Percentiles rank a stretch among this genome's conserved stretches.
These are phyloP conservation scores for Gnaphalium uliginosum DNA, from an alignment of 129 eudicot genomes.

Conservation along the genomic window DNA sequence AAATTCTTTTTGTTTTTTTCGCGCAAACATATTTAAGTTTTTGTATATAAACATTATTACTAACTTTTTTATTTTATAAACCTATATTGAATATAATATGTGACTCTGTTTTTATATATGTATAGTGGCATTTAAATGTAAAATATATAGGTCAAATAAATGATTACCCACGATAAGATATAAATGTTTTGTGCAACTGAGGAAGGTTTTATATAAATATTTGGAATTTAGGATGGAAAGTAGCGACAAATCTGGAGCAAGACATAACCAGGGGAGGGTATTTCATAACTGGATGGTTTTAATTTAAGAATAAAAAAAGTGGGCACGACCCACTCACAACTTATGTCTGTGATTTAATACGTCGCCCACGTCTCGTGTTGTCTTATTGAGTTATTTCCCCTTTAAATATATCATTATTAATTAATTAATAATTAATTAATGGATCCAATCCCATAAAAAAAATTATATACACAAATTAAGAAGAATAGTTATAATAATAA, in stretches of 20 bases:
- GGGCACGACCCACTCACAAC: background rate
- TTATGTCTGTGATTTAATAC: background rate
- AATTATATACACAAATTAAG: background rate
- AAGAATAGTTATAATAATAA: background rate
- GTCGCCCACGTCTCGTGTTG: slow-evolving; percentile 23
- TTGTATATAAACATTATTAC: too few species aligned
- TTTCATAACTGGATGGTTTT: background rate
- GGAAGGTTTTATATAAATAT: background rate
- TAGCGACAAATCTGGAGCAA: background rate
- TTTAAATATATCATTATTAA: too few species aligned
- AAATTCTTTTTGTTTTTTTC: too few species aligned
- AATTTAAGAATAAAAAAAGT: background rate
- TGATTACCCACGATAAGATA: background rate
- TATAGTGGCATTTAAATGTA: too few species aligned
- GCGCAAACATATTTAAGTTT: too few species aligned
- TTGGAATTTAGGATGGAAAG: background rate
- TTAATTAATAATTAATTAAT: too few species aligned
- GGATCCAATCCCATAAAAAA: too few species aligned
- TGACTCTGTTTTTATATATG: too few species aligned
- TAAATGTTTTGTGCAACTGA: background rate
- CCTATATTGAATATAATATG: too few species aligned
- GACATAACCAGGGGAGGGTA: slow-evolving; percentile 24
- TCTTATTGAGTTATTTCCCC: background rate
- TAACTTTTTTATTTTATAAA: too few species aligned
- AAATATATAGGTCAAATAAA: too few species aligned